A percentile compares a stretch with the other conserved stretches of the same genome.
Evolutionary conservation across 169 alveolate genomes (phyloP).

Genomic region (Plasmodium malariae): DNA sequence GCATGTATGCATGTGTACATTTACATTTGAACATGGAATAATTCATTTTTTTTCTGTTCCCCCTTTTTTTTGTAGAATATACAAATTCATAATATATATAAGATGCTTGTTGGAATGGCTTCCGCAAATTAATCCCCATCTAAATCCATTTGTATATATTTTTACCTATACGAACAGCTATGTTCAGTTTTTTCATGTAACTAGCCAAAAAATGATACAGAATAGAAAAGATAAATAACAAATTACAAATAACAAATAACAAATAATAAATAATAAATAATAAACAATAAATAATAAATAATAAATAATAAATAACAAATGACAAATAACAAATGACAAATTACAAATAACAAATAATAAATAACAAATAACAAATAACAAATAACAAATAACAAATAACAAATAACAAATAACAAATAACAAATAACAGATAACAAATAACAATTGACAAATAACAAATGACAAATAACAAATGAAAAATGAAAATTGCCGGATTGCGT

Average conservation of each 20-base stretch:
- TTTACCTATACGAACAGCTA: conserved; percentile 85
- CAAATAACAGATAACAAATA: no score
- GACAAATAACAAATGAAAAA: no score
- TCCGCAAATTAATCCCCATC: conserved; percentile 89
- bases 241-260: no score
- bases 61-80: conserved; percentile 75
- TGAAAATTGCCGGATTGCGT: no score
- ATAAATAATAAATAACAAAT: conserved; percentile 13
- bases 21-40: neutral
- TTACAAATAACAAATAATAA: no score
- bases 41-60: neutral
- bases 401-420: no score
- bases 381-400: no score
- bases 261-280: no score
- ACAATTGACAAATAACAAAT: no score
- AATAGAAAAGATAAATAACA: conserved; percentile 2
- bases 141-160: conserved; percentile 85
- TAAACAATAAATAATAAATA: no score
- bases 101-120: conserved; percentile 88
- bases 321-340: no score
- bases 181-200: conserved; percentile 80
- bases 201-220: conserved; percentile 10
- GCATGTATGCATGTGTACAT: neutral
- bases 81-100: conserved; percentile 82
- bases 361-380: no score